phyloP scores from a whole-genome alignment of 768 basidiomycete genomes.

The Trametes villosa region DNA sequence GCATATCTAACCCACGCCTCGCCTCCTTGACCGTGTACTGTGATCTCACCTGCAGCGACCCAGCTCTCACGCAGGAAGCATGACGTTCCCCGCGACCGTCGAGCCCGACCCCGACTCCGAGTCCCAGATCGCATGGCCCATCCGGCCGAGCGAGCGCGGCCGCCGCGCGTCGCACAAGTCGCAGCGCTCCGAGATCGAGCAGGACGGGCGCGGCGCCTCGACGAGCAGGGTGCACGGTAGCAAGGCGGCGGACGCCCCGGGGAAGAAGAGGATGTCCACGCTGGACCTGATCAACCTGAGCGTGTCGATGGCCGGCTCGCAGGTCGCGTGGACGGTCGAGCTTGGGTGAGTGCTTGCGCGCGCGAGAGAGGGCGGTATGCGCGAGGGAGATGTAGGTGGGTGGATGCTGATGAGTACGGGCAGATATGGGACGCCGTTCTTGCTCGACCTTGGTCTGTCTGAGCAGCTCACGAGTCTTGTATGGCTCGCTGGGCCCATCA shows the following conservation, averaged over 20 bases:
- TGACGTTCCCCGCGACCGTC: slow-evolving; percentile 60
- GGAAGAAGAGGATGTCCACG: slow-evolving; percentile 38
- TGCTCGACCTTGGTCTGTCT: slow-evolving; percentile 78
- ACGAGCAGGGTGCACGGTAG: slow-evolving; percentile 7
- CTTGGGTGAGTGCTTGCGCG: slow-evolving; percentile 66
- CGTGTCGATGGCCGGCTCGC: slow-evolving; percentile 92
- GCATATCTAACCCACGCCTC: background rate
- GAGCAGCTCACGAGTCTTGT: slow-evolving; percentile 93
- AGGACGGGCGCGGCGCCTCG: slow-evolving; percentile 8
- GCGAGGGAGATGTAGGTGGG: background rate
- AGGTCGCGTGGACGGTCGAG: slow-evolving; percentile 96
- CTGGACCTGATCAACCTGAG: slow-evolving; percentile 71
- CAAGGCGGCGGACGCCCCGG: slow-evolving; percentile 8
- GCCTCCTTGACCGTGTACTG: background rate
- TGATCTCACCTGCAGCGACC: background rate
- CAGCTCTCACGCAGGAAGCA: slow-evolving; percentile 36
- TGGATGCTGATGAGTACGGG: background rate
- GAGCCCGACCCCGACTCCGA: slow-evolving; percentile 75
- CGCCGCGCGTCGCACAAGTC: slow-evolving; percentile 20
- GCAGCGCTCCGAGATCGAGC: background rate
- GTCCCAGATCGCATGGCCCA: slow-evolving; percentile 79
- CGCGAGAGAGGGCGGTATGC: background rate
- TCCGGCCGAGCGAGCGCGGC: slow-evolving; percentile 36
- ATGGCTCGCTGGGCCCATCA: slow-evolving; percentile 95
- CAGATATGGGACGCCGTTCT: slow-evolving; percentile 92